Evolutionary conservation across 179 eudicot species (phyloP).

Genomic region (Gypsophila paniculata): DNA sequence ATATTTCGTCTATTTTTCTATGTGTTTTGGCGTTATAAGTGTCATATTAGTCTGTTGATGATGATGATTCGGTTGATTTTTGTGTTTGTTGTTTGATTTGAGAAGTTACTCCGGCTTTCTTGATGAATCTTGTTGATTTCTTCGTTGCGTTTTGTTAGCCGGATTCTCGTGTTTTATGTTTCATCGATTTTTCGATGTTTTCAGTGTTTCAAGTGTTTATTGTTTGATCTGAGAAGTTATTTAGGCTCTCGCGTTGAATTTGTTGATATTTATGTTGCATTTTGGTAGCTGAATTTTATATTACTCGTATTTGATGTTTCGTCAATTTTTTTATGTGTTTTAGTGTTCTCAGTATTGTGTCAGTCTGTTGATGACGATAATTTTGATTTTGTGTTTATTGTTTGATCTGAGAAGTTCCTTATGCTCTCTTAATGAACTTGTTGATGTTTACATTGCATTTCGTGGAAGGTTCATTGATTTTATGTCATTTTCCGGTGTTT

Average conservation of each 20-base stretch:
- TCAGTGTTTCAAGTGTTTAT: not conserved
- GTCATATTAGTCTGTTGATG: too few species aligned
- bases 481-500: too few species aligned
- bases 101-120: too few species aligned
- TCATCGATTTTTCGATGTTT: not conserved
- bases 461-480: too few species aligned
- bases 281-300: too few species aligned
- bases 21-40: not conserved
- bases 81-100: too few species aligned
- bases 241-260: conserved; percentile 17
- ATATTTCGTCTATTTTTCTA: not conserved
- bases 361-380: not conserved
- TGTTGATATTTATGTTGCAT: not conserved
- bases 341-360: not conserved
- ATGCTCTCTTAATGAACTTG: conserved; percentile 14
- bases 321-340: not conserved
- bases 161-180: conserved; percentile 2
- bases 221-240: conserved; percentile 20
- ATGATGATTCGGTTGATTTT: too few species aligned
- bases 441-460: not conserved
- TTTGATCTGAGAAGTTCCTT: conserved; percentile 21
- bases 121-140: too few species aligned
- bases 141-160: too few species aligned
- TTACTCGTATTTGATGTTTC: too few species aligned
- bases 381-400: not conserved